Evolutionary conservation across 306 rosid species (phyloP).

Genomic region (Cucurbita moschata): DNA sequence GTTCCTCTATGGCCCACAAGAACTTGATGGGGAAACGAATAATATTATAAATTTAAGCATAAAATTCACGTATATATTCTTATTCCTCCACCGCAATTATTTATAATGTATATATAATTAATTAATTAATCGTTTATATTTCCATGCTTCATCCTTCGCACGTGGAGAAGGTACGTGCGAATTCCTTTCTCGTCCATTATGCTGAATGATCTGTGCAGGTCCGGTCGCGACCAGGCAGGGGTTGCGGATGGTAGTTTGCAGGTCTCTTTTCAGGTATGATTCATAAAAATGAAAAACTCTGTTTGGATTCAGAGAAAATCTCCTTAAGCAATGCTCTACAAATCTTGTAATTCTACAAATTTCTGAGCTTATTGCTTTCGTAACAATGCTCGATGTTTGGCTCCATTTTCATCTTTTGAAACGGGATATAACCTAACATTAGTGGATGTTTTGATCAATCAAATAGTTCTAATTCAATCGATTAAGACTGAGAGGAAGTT

Average conservation of each 20-base stretch:
- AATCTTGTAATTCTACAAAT: background rate
- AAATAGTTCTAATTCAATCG: background rate
- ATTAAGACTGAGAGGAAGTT: background rate
- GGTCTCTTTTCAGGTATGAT: conserved; percentile 28
- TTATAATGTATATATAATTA: background rate
- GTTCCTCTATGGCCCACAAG: background rate
- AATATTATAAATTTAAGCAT: background rate
- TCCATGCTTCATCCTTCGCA: background rate
- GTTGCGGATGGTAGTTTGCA: conserved; percentile 18
- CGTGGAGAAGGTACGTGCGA: conserved; percentile 5
- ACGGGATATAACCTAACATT: background rate
- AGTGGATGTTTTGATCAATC: background rate
- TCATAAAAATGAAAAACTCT: background rate
- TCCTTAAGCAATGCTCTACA: background rate
- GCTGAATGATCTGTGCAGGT: background rate
- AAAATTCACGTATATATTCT: background rate
- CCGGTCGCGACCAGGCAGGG: background rate
- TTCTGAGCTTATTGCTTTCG: background rate
- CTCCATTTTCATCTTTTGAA: background rate
- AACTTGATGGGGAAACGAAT: background rate
- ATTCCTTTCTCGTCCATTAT: background rate
- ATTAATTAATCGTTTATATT: background rate
- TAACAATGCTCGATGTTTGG: background rate
- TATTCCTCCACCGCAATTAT: background rate
- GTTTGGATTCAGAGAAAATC: background rate